Percentiles rank a stretch among this genome's conserved stretches.
These are phyloP conservation scores for Fulvia fulva DNA, from an alignment of 2,329 filamentous ascomycete genomes.

Conservation along the genomic window DNA sequence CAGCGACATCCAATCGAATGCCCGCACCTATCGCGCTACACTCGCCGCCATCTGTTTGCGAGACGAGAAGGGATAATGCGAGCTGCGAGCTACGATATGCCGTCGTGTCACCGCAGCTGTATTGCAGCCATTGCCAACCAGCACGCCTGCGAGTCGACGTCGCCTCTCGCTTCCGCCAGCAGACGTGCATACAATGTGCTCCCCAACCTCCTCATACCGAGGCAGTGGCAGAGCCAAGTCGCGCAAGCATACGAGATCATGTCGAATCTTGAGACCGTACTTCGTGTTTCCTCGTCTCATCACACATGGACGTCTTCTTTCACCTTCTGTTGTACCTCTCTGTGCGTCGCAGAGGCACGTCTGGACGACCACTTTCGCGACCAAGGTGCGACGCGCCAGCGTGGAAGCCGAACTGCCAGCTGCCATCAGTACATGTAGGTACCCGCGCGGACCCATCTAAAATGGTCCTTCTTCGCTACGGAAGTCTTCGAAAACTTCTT, in stretches of 20 bases:
- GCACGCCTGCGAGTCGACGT: background rate
- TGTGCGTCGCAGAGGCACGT: background rate
- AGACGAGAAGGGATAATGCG: slow-evolving; percentile 1
- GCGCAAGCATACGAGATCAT: background rate
- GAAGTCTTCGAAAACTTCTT: background rate
- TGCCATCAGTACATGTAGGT: too few relatives aligned
- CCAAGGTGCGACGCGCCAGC: background rate
- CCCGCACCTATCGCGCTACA: background rate
- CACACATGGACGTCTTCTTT: background rate
- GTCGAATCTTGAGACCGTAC: background rate
- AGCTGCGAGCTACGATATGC: background rate
- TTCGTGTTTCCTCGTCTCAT: background rate
- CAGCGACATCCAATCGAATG: background rate
- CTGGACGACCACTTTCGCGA: background rate
- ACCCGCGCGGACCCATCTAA: background rate
- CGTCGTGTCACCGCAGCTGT: background rate
- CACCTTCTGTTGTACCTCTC: background rate
- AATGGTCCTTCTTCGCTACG: background rate
- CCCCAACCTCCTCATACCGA: background rate
- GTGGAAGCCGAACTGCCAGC: background rate
- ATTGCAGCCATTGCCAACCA: background rate
- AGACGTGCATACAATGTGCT: background rate
- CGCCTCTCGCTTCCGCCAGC: background rate
- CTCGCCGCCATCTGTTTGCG: background rate
- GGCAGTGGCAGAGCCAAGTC: background rate